Percentiles rank a stretch among this genome's conserved stretches.
Conservation (phyloP, 345 rosid species). For the Aquilaria malaccensis region DNA sequence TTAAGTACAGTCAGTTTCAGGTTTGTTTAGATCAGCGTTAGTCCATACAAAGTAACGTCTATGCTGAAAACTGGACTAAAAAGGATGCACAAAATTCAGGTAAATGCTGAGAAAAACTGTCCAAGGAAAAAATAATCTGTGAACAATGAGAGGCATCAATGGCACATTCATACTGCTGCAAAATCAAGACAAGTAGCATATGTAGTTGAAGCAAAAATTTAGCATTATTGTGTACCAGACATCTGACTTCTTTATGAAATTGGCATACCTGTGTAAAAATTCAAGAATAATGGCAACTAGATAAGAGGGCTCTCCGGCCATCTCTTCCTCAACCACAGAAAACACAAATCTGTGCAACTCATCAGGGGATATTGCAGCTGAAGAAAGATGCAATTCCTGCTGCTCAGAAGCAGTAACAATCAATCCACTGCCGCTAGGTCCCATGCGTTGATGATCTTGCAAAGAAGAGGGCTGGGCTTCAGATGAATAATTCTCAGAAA, state of each 20-base stretch:
- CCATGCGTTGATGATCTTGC: conserved; percentile 26
- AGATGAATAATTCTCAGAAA: conserved; percentile 28
- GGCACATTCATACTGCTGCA: neutral
- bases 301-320: conserved; percentile 85
- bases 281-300: conserved; percentile 73
- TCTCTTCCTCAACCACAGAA: conserved; percentile 79
- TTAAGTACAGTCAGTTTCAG: too few species aligned
- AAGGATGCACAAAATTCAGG: too few species aligned
- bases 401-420: conserved; percentile 43
- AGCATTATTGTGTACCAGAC: neutral
- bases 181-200: too few species aligned
- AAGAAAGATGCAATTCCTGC: conserved; percentile 64
- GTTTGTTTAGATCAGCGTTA: too few species aligned
- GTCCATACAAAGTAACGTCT: too few species aligned
- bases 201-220: too few species aligned
- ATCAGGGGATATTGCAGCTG: conserved; percentile 88
- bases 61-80: too few species aligned
- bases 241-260: conserved; percentile 8
- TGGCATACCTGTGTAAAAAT: conserved; percentile 74
- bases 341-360: conserved; percentile 86
- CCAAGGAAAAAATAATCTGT: neutral
- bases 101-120: too few species aligned
- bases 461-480: conserved; percentile 27
- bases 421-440: conserved; percentile 33
- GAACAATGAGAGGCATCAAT: too few species aligned